Conservation (phyloP, 148 eudicot species). For the Persicaria tinctoria region DNA sequence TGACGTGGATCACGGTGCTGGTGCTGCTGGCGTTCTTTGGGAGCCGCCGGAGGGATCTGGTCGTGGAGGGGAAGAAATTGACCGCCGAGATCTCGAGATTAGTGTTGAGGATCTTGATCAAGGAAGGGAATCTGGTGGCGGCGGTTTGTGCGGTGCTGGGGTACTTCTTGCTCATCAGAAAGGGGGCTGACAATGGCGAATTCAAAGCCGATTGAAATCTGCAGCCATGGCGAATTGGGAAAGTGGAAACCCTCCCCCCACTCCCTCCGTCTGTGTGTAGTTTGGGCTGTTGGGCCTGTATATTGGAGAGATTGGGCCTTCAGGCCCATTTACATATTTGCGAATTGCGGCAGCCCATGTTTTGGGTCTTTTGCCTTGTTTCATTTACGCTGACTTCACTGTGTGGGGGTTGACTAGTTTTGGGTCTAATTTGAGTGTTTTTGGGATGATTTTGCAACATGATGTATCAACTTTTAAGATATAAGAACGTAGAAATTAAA, state of each 20-base stretch:
- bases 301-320: background rate
- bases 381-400: background rate
- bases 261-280: background rate
- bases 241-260: constrained; percentile 10
- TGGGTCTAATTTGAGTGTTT: background rate
- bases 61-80: constrained; percentile 45
- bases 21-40: constrained; percentile 45
- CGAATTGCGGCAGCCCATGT: background rate
- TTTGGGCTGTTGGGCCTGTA: constrained; percentile 4
- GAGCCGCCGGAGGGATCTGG: constrained; percentile 26
- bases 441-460: background rate
- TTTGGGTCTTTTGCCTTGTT: background rate
- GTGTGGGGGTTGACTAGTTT: background rate
- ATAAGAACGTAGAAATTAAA: constrained; percentile 1
- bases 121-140: constrained; percentile 48
- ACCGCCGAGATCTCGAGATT: constrained; percentile 28
- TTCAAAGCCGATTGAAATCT: background rate
- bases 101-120: constrained; percentile 36
- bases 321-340: background rate
- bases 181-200: background rate
- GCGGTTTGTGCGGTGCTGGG: constrained; percentile 52
- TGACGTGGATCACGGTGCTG: constrained; percentile 43
- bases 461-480: background rate
- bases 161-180: constrained; percentile 37
- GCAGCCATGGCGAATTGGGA: constrained; percentile 10